phyloP scores from a whole-genome alignment of 257 asterid genomes.

The Nicotiana sylvestris region DNA sequence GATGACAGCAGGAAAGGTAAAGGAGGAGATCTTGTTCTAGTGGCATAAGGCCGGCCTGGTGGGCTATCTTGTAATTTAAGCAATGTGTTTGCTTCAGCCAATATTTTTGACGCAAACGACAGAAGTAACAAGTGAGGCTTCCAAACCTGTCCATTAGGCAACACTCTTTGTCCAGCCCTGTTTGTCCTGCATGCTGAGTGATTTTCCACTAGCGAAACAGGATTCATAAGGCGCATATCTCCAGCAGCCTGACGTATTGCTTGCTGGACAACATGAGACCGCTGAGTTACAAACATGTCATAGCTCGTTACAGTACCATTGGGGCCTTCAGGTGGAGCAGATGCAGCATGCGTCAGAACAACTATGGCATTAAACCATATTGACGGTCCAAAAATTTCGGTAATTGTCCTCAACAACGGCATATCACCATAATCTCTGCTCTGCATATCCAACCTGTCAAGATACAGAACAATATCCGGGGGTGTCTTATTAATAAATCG shows the following conservation, averaged over 20 bases:
- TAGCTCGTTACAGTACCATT: slow-evolving; percentile 85
- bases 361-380: slow-evolving; percentile 99
- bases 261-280: slow-evolving; percentile 92
- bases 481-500: slow-evolving; percentile 75
- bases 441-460: slow-evolving; percentile 95
- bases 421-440: slow-evolving; percentile 85
- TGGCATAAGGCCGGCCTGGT: slow-evolving; percentile 67
- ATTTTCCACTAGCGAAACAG: slow-evolving; percentile 93
- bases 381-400: slow-evolving; percentile 84
- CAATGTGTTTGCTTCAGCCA: slow-evolving; percentile 92
- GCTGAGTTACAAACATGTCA: slow-evolving; percentile 97
- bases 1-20: slow-evolving; percentile 81
- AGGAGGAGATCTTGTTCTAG: slow-evolving; percentile 76
- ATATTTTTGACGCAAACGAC: slow-evolving; percentile 92
- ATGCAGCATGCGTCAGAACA: slow-evolving; percentile 95
- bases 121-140: slow-evolving; percentile 89
- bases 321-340: slow-evolving; percentile 98
- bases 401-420: slow-evolving; percentile 89
- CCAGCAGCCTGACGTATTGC: slow-evolving; percentile 98
- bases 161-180: slow-evolving; percentile 97
- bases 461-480: slow-evolving; percentile 94
- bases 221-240: slow-evolving; percentile 95
- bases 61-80: slow-evolving; percentile 93
- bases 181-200: slow-evolving; percentile 95
- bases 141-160: slow-evolving; percentile 99